Evolutionary conservation across 2,329 filamentous ascomycete genomes (phyloP).

Genomic region (Aspergillus ibericus): DNA sequence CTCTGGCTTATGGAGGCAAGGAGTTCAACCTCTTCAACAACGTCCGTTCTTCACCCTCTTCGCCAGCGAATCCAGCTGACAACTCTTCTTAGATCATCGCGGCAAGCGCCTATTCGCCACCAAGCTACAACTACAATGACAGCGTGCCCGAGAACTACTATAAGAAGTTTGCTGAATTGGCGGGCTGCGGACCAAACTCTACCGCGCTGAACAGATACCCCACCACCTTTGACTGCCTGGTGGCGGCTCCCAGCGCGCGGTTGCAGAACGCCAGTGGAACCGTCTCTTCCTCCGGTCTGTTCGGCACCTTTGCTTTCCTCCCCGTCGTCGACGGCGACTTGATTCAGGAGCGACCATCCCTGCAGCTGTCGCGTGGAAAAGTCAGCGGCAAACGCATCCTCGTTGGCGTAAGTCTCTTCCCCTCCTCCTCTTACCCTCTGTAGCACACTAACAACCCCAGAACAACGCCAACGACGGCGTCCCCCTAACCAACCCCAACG

Average conservation of each 20-base stretch:
- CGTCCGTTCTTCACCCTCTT: conserved; percentile 14
- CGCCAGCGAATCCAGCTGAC: background rate
- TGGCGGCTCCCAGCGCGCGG: conserved; percentile 34
- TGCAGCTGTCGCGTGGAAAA: conserved; percentile 36
- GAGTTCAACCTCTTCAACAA: conserved; percentile 20
- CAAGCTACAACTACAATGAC: conserved; percentile 54
- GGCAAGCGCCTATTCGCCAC: conserved; percentile 55
- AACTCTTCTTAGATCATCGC: conserved; percentile 31
- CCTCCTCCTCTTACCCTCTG: background rate
- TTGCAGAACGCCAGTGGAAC: conserved; percentile 40
- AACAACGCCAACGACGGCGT: conserved; percentile 56
- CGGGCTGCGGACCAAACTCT: conserved; percentile 36
- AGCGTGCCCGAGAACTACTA: conserved; percentile 49
- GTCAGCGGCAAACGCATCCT: conserved; percentile 44
- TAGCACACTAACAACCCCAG: background rate
- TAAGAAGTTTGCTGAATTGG: conserved; percentile 45
- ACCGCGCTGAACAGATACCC: conserved; percentile 14
- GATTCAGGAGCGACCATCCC: conserved; percentile 39
- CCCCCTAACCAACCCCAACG: conserved; percentile 47
- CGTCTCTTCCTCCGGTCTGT: conserved; percentile 35
- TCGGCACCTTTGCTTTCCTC: conserved; percentile 46
- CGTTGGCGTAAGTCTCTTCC: conserved; percentile 20
- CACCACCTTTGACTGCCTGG: conserved; percentile 44
- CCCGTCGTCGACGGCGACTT: conserved; percentile 47
- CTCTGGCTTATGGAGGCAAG: conserved; percentile 9